Evolutionary conservation across 2,329 filamentous ascomycete species (phyloP).

Genomic region (Neopestalotiopsis sp.): DNA sequence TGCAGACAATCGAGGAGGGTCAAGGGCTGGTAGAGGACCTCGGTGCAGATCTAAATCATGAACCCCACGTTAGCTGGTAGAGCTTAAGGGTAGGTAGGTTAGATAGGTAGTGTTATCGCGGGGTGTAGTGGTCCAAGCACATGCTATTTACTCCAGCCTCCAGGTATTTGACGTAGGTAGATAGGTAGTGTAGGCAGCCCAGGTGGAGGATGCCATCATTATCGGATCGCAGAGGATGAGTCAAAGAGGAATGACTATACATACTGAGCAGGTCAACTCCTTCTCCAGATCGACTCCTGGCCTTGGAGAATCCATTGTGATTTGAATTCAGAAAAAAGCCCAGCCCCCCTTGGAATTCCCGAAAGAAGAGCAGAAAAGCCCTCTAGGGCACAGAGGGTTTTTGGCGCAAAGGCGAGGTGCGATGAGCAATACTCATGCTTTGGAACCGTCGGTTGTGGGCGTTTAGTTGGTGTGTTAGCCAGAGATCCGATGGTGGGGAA

Average conservation of each 20-base stretch:
- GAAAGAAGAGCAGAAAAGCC: conserved; percentile 10
- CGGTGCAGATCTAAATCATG: conserved; percentile 83
- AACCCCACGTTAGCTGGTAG: conserved; percentile 16
- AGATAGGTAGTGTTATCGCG: neutral
- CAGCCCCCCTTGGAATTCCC: neutral
- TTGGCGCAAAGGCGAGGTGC: conserved; percentile 12
- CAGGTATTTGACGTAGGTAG: conserved; percentile 16
- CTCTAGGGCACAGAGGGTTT: neutral
- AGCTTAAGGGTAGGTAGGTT: neutral
- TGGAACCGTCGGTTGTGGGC: neutral
- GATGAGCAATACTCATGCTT: conserved; percentile 5
- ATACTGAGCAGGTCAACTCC: conserved; percentile 93
- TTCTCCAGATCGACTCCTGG: conserved; percentile 78
- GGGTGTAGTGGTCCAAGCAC: neutral
- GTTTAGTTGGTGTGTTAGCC: neutral
- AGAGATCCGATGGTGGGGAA: neutral
- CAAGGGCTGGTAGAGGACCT: conserved; percentile 88
- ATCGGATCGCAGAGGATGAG: conserved; percentile 19
- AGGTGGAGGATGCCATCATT: conserved; percentile 18
- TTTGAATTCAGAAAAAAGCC: neutral
- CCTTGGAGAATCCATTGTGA: conserved; percentile 56
- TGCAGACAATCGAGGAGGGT: conserved; percentile 93
- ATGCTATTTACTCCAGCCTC: neutral
- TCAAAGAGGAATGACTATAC: conserved; percentile 40
- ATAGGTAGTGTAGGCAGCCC: conserved; percentile 11